Base-by-base conservation (phyloP, 352 stramenopile species). In the Phytophthora uliginosa region DNA sequence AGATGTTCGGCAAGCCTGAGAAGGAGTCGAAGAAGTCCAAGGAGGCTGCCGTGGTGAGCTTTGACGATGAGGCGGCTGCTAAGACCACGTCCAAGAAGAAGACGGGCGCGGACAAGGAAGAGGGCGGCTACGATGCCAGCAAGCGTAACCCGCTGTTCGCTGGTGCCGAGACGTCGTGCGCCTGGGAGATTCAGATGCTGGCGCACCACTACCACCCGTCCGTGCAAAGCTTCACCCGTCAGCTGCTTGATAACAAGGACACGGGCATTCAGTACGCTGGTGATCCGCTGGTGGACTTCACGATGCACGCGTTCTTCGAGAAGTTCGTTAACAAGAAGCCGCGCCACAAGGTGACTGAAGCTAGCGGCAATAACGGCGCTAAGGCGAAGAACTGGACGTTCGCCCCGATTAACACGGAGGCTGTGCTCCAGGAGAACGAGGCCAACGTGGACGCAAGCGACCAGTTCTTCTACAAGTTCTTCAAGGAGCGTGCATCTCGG, bases 271-370 rank as follows among this genome's bases (percentile, higher is more conserved):
- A 91, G 47, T 99, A 99, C 85, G 78, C 76, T 26, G 97, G 98
- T 40, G 98, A 99, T 80, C 98, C 98, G 59, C 82, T 99, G 8
- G 91, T 97, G 66, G 98, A 99, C 78, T 99, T 99, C 70, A 95
- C 90, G n/a, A 85, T 99, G 67, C 89, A 93, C 48, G 85, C 95
- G 4, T 99, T 99, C 78, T 96, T 99, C 47, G 97, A 99, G 73
- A 98, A 99, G 76, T 99, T 99, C 82, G 97, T 98, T 31, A 99
- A 99, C 85, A 97, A 98, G 67, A 99, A 99, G 76, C 98, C 98
- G 6, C 83, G 83, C 20, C 82, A 91, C 59, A 89, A 88, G 59
- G 62, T 77, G 45, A 18, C 50, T 7, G 66, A 76, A 10, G 40
- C 42, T 2, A 71, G 63, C 8, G 51, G 63, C 22, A 68, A 36